phyloP scores from a whole-genome alignment of 768 basidiomycete species.

The Myochromella boudieri region DNA sequence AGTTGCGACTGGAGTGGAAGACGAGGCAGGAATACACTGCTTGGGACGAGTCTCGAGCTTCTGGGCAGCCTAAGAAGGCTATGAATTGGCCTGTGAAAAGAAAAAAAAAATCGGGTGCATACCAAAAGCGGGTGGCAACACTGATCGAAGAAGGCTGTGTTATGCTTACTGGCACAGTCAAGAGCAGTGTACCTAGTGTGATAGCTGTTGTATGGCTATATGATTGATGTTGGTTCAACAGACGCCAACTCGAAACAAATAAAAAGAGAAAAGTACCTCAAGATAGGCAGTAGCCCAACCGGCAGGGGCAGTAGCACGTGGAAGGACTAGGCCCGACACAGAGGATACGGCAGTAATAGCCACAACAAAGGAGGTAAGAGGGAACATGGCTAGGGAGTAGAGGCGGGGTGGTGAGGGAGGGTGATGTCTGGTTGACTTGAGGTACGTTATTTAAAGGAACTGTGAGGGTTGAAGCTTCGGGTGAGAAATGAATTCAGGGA shows the following conservation, averaged over 20 bases:
- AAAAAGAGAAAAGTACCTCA: conserved; percentile 31
- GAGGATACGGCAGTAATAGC: conserved; percentile 39
- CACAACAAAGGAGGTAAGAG: conserved; percentile 38
- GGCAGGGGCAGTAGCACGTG: conserved; percentile 38
- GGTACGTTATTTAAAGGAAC: conserved; percentile 23
- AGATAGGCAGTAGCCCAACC: conserved; percentile 47
- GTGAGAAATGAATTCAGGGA: conserved; percentile 29
- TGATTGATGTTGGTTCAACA: conserved; percentile 1
- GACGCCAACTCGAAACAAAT: conserved; percentile 5
- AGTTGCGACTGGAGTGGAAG: conserved; percentile 21
- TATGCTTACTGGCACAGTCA: conserved; percentile 47
- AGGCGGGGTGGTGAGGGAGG: conserved; percentile 29
- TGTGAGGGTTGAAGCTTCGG: conserved; percentile 25
- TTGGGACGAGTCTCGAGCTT: conserved; percentile 47
- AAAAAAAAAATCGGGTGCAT: conserved; percentile 18
- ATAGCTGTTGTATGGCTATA: conserved; percentile 55
- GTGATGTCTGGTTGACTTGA: conserved; percentile 17
- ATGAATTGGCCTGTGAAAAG: conserved; percentile 1
- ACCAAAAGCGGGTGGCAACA: conserved; percentile 77
- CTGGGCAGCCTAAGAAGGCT: conserved; percentile 43
- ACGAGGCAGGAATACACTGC: conserved; percentile 49
- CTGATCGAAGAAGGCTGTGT: conserved; percentile 56
- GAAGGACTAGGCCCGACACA: conserved; percentile 38
- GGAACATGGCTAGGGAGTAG: conserved; percentile 35
- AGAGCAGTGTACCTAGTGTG: conserved; percentile 63